phyloP scores from a whole-genome alignment of 495 filamentous ascomycete species.

The Hapsidospora chrysogenum region DNA sequence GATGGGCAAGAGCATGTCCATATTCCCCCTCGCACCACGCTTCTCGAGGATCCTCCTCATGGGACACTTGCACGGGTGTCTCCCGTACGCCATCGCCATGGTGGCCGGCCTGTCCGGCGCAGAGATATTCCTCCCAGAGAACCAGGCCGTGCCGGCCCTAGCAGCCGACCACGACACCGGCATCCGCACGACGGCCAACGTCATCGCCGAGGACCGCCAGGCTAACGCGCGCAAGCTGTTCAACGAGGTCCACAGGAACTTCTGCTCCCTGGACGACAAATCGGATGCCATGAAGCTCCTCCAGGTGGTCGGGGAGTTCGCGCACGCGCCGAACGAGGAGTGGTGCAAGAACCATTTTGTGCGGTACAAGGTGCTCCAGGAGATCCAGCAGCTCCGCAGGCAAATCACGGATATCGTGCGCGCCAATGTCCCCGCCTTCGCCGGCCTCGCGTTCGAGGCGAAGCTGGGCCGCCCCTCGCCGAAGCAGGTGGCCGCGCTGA shows the following conservation, averaged over 20 bases:
- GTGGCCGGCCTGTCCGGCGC: slow-evolving; percentile 79
- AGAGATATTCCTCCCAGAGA: slow-evolving; percentile 76
- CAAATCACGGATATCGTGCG: slow-evolving; percentile 72
- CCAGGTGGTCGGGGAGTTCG: slow-evolving; percentile 73
- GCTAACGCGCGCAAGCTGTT: slow-evolving; percentile 51
- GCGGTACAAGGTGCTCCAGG: slow-evolving; percentile 66
- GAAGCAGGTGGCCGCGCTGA: slow-evolving; percentile 63
- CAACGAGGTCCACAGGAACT: slow-evolving; percentile 56
- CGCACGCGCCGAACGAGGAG: slow-evolving; percentile 41
- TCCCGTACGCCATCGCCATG: slow-evolving; percentile 76
- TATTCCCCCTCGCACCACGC: slow-evolving; percentile 77
- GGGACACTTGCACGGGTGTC: slow-evolving; percentile 66
- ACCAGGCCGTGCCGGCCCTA: slow-evolving; percentile 44
- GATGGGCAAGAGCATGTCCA: slow-evolving; percentile 62
- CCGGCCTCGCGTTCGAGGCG: slow-evolving; percentile 37
- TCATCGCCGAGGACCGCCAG: slow-evolving; percentile 48
- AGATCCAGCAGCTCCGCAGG: slow-evolving; percentile 62
- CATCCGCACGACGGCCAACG: slow-evolving; percentile 47
- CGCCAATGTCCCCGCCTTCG: slow-evolving; percentile 52
- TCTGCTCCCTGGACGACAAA: slow-evolving; percentile 64
- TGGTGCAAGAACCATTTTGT: slow-evolving; percentile 78
- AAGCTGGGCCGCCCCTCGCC: slow-evolving; percentile 52
- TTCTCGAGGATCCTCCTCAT: slow-evolving; percentile 83
- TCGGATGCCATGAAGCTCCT: slow-evolving; percentile 85
- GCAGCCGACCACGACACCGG: slow-evolving; percentile 22